Conservation (phyloP, 1,284 basidiomycete species). For the Sporisorium iseilematis-ciliati region DNA sequence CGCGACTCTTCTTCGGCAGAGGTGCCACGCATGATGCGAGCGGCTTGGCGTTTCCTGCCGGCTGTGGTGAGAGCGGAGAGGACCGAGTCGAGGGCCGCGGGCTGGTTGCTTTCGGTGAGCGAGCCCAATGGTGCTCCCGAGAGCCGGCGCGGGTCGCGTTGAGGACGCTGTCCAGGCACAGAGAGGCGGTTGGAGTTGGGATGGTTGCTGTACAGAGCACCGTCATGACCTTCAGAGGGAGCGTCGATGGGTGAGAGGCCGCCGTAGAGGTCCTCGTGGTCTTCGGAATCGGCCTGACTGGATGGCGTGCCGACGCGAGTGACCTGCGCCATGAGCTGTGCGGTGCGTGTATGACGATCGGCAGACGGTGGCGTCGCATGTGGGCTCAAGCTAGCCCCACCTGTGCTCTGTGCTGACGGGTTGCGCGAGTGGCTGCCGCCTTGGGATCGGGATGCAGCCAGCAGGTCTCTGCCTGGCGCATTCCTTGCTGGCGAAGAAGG, state of each 20-base stretch:
- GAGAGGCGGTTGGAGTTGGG: conserved; percentile 29
- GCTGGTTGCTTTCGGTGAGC: conserved; percentile 53
- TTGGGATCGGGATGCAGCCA: conserved; percentile 35
- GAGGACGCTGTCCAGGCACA: conserved; percentile 42
- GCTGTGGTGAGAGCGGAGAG: conserved; percentile 61
- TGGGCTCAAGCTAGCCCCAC: conserved; percentile 4
- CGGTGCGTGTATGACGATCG: conserved; percentile 51
- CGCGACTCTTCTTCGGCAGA: conserved; percentile 61
- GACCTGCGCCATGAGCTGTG: conserved; percentile 56
- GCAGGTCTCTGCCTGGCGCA: conserved; percentile 36
- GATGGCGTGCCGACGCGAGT: conserved; percentile 35
- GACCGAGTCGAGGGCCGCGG: conserved; percentile 61
- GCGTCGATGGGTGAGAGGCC: conserved; percentile 51
- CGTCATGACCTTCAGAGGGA: conserved; percentile 38
- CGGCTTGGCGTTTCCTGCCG: conserved; percentile 62
- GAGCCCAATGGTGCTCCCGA: conserved; percentile 59
- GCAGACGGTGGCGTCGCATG: conserved; percentile 22
- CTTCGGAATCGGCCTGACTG: conserved; percentile 40
- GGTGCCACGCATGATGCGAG: conserved; percentile 64
- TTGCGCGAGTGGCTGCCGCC: conserved; percentile 24
- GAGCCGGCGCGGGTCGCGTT: conserved; percentile 37
- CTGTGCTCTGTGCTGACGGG: conserved; percentile 28
- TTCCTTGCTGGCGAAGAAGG: conserved; percentile 38
- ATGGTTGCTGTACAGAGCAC: conserved; percentile 33
- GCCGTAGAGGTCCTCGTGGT: conserved; percentile 60